Base-by-base conservation (phyloP, 768 basidiomycete genomes). In the Crassisporium funariophilum region DNA sequence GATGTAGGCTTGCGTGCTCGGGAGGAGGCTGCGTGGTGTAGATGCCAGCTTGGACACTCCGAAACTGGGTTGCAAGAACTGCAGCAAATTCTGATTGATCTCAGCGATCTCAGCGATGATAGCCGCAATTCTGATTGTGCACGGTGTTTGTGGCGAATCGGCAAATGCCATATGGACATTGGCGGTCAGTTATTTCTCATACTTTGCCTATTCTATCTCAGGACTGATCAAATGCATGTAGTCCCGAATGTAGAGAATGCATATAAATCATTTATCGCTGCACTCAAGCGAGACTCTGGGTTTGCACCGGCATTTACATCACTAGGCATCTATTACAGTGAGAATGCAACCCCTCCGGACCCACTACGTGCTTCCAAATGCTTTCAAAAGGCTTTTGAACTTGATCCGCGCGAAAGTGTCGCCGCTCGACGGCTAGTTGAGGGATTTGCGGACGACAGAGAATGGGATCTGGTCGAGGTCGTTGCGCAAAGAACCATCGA, bases 301-400 rank as follows among this genome's bases (percentile, higher is more conserved):
- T 97, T 85, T 62, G 93, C 95, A 0, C 88, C 97, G 1, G 85
- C 97, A 0, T 98, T 92, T 63, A 95, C 95, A 3, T 92, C 92
- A 1, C 80, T 99, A 2, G 97, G 97, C 5, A 72, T 91, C 37
- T 94, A 94, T 67, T 98, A 98, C 65, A 67, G 78, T 15, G 86
- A 93, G 33, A 74, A 71, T 47, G 70, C 78, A 3, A 67, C 72
- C 9, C 91, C 92, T 0, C 81, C 85, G 0, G 95, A 98, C 65
- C 84, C 82, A 17, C 79, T 81, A 5, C 83, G 95, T 27, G 89
- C 95, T 0, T 87, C 90, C 3, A 95, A 94, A 62, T 98, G 95
- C 63, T 98, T 95, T 66, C 94, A 98, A 59, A 98, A 95, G 60
- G 97, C 95, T 0, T 98, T 99, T 57, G 97, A 98, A 64, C 81